Base-by-base conservation (phyloP, 768 basidiomycete genomes). In the Macrolepiota fuliginosa region DNA sequence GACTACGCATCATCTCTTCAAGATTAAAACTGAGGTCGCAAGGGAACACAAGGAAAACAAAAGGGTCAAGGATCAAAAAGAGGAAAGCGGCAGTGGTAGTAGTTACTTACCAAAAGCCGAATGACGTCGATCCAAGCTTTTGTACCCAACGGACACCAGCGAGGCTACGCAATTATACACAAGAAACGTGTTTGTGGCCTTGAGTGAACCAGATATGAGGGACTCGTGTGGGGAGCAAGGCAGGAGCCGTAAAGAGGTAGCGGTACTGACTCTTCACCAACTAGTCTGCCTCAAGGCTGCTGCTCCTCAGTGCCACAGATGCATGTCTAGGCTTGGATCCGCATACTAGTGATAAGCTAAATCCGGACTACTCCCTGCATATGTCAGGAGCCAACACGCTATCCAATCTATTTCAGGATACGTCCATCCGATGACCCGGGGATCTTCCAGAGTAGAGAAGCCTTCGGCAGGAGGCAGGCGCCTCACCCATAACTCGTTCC, bases 71-170 rank as follows among this genome's bases (percentile, higher is more conserved):
- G 24, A 37, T 24, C 56, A 22, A 17, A 46, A 24, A 57, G 35
- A n/a, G 45, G 32, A 47, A 22, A 19, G 32, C 12, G 56, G 17
- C 7, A 35, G 45, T 46, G 56, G 56, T 49, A 17, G 47, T 9
- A 51, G 57, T 49, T 58, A 46, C 32, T 29, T 1, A 47, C 24
- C 52, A 52, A 51, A 51, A n/a, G 49, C 36, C 36, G 42, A 13
- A 49, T 53, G 52, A 54, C 52, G 45, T 54, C 27, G 51, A 42
- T 46, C 35, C 15, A 32, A 24, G 27, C 47, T 61, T 58, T 58
- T 58, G 47, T 58, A 58, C 47, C 57, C 32, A 49, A 50, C 47
- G 22, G 10, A 9, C 47, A 36, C 9, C 58, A 36, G 55, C 19
- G 17, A 36, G 9, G n/a, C 47, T 11, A 24, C 47, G 24, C 19